A percentile compares a stretch with the other conserved stretches of the same genome.
Evolutionary conservation across 345 rosid genomes (phyloP).

Genomic region (Sonneratia alba): DNA sequence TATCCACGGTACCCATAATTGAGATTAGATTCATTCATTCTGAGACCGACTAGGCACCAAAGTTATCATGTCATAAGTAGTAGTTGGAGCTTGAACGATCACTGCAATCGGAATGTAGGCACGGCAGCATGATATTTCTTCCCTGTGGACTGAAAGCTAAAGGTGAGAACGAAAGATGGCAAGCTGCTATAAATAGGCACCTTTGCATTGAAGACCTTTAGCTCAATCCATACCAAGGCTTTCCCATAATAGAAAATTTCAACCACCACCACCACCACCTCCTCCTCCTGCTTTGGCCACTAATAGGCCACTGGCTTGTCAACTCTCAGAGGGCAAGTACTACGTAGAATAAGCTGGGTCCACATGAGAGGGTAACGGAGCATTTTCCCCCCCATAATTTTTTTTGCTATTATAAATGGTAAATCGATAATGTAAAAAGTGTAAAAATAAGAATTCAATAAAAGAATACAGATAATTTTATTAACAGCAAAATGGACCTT

Average conservation of each 20-base stretch:
- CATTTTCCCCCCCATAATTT: too few relatives aligned
- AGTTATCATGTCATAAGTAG: too few relatives aligned
- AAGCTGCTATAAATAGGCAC: background rate
- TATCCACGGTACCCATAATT: too few relatives aligned
- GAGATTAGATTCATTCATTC: too few relatives aligned
- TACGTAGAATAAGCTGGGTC: background rate
- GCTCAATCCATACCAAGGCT: background rate
- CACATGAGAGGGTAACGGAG: background rate
- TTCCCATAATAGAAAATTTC: background rate
- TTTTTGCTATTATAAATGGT: too few relatives aligned
- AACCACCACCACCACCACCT: conserved; percentile 4
- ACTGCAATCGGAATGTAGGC: too few relatives aligned
- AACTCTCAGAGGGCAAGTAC: background rate
- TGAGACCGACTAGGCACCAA: too few relatives aligned
- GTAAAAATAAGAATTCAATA: too few relatives aligned
- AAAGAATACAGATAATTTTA: too few relatives aligned
- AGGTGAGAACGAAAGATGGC: background rate
- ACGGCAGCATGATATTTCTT: background rate
- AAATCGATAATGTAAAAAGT: too few relatives aligned
- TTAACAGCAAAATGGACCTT: too few relatives aligned
- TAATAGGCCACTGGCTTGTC: conserved; percentile 1
- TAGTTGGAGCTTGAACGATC: too few relatives aligned
- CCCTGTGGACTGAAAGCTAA: background rate
- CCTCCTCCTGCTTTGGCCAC: background rate
- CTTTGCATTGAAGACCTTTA: background rate